These are phyloP conservation scores for Phytophthora kernoviae DNA, from an alignment of 352 stramenopile species.

Conservation along the genomic window DNA sequence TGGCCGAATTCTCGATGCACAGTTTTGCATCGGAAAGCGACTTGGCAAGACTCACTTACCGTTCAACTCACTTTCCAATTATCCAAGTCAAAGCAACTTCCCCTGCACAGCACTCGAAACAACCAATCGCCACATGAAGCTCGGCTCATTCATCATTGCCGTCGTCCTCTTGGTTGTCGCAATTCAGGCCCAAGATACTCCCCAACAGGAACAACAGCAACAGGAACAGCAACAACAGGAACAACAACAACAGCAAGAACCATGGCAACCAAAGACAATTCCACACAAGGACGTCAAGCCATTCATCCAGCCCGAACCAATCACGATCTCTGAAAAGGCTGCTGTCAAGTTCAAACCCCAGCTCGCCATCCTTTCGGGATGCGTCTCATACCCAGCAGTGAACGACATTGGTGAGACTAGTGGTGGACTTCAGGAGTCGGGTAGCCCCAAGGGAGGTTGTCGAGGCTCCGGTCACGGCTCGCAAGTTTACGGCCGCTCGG, in stretches of 20 bases:
- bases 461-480: conserved; percentile 29
- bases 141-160: conserved; percentile 1
- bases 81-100: neutral
- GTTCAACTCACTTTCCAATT: conserved; percentile 4
- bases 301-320: conserved; percentile 3
- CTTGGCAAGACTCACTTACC: neutral
- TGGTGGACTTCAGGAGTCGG: conserved; percentile 14
- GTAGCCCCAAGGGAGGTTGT: conserved; percentile 16
- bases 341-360: conserved; percentile 16
- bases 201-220: conserved; percentile 1
- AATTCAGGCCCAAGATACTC: conserved; percentile 3
- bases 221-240: neutral
- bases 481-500: conserved; percentile 35
- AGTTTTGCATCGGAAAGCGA: too few species aligned
- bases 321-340: conserved; percentile 14
- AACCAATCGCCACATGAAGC: neutral
- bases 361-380: conserved; percentile 8
- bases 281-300: conserved; percentile 8
- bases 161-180: neutral
- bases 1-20: too few species aligned
- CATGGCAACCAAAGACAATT: conserved; percentile 6
- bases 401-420: conserved; percentile 18
- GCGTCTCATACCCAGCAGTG: conserved; percentile 16
- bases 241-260: neutral
- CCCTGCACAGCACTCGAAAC: neutral